These are phyloP conservation scores for Cladosporium oxysporum DNA, from an alignment of 2,329 filamentous ascomycete genomes.

Conservation along the genomic window DNA sequence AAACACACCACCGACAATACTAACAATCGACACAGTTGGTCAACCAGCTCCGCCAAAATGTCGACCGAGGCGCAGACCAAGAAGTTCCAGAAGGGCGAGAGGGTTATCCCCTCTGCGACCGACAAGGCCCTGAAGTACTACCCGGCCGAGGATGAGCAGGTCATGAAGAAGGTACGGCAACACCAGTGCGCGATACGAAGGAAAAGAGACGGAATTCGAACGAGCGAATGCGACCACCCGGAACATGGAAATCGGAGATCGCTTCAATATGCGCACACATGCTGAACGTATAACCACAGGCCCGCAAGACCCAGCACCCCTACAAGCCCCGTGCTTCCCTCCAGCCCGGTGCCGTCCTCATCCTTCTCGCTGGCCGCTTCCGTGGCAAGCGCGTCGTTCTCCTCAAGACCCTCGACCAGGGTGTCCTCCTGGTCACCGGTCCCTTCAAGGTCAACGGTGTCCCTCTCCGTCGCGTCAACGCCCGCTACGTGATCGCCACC, in stretches of 20 bases:
- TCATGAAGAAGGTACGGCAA: slow-evolving; percentile 85
- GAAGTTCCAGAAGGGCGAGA: slow-evolving; percentile 97
- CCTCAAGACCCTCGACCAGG: slow-evolving; percentile 95
- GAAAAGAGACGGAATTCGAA: neutral
- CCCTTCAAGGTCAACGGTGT: slow-evolving; percentile 99
- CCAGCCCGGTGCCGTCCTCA: slow-evolving; percentile 92
- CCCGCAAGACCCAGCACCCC: slow-evolving; percentile 89
- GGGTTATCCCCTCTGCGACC: slow-evolving; percentile 77
- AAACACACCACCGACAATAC: slow-evolving; percentile 1
- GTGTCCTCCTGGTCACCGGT: slow-evolving; percentile 97
- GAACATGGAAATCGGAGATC: slow-evolving; percentile 6
- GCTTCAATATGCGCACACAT: slow-evolving; percentile 7
- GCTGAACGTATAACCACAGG: slow-evolving; percentile 54
- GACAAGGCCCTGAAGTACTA: slow-evolving; percentile 99
- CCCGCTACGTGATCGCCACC: slow-evolving; percentile 91
- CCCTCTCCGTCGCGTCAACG: slow-evolving; percentile 88
- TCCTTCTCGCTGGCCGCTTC: slow-evolving; percentile 99
- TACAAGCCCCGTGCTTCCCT: slow-evolving; percentile 87
- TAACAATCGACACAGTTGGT: slow-evolving; percentile 21
- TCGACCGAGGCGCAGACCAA: slow-evolving; percentile 62
- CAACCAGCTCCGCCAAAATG: slow-evolving; percentile 30
- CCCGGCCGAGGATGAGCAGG: slow-evolving; percentile 85
- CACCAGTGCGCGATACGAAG: neutral
- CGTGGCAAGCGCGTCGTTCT: slow-evolving; percentile 99
- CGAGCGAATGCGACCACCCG: slow-evolving; percentile 2